Conservation (phyloP, 2,329 filamentous ascomycete species). For the Helotiales sp. region DNA sequence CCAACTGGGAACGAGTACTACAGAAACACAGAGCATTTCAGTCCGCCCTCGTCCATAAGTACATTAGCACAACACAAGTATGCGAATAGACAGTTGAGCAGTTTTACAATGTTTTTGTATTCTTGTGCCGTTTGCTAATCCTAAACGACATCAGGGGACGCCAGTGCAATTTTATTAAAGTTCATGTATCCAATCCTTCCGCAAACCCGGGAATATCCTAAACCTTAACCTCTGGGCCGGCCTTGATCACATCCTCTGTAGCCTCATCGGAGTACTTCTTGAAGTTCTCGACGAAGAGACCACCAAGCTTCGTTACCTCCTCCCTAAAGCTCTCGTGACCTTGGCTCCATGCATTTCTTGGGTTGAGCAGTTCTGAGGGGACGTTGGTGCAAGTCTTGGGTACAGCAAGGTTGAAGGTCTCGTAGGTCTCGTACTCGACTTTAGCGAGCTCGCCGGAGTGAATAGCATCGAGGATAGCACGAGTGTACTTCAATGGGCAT, state of each 20-base stretch:
- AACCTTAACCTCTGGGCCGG: constrained; percentile 53
- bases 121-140: constrained; percentile 17
- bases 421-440: constrained; percentile 92
- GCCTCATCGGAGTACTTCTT: constrained; percentile 90
- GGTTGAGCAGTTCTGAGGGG: constrained; percentile 91
- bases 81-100: not conserved
- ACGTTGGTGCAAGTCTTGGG: constrained; percentile 90
- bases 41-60: no score
- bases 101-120: constrained; percentile 22
- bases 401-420: constrained; percentile 95
- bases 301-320: constrained; percentile 89
- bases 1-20: no score
- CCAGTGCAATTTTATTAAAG: constrained; percentile 33
- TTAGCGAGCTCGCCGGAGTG: constrained; percentile 96
- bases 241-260: constrained; percentile 76
- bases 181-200: not conserved
- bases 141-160: constrained; percentile 28
- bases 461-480: constrained; percentile 96
- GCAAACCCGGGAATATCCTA: constrained; percentile 8
- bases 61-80: no score
- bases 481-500: constrained; percentile 98
- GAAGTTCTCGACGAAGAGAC: constrained; percentile 95
- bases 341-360: constrained; percentile 87
- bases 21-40: no score
- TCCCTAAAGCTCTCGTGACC: constrained; percentile 79